These are phyloP conservation scores for Colletotrichum gloeosporioides DNA, from an alignment of 2,329 filamentous ascomycete genomes.

Conservation along the genomic window DNA sequence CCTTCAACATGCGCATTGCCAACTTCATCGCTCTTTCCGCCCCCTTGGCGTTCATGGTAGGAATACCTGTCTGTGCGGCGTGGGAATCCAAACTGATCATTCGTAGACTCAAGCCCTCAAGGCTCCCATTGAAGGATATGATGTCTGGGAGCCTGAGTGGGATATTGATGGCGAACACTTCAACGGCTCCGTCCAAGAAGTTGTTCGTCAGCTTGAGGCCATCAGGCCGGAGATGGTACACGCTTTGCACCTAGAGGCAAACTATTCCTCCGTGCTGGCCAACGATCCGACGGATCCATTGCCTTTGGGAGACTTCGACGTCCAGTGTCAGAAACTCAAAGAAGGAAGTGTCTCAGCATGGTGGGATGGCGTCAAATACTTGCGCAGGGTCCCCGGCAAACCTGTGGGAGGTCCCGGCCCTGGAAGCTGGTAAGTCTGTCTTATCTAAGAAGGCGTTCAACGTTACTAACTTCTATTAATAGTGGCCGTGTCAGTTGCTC, in stretches of 20 bases:
- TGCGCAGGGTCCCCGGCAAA: not conserved
- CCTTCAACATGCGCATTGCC: not conserved
- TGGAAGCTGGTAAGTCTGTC: not conserved
- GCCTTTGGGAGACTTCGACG: not conserved
- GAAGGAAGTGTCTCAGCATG: not conserved
- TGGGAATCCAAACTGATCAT: fast-evolving
- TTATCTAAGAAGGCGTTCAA: not conserved
- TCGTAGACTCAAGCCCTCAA: not conserved
- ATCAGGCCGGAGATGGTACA: not conserved
- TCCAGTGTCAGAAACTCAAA: not conserved
- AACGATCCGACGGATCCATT: not conserved
- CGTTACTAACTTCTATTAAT: not conserved
- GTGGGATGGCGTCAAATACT: not conserved
- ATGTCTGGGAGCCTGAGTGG: slow-evolving; percentile 8
- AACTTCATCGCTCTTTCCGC: not conserved
- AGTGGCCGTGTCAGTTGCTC: not conserved
- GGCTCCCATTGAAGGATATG: not conserved
- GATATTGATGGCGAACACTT: slow-evolving; percentile 15
- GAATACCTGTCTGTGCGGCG: not conserved
- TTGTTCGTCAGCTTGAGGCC: not conserved
- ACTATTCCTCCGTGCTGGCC: not conserved
- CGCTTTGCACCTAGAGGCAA: not conserved
- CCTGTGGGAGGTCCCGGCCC: not conserved
- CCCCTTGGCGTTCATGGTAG: not conserved
- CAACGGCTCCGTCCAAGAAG: not conserved